Conservation (phyloP, 805 yeast species). For the Spathaspora passalidarum region DNA sequence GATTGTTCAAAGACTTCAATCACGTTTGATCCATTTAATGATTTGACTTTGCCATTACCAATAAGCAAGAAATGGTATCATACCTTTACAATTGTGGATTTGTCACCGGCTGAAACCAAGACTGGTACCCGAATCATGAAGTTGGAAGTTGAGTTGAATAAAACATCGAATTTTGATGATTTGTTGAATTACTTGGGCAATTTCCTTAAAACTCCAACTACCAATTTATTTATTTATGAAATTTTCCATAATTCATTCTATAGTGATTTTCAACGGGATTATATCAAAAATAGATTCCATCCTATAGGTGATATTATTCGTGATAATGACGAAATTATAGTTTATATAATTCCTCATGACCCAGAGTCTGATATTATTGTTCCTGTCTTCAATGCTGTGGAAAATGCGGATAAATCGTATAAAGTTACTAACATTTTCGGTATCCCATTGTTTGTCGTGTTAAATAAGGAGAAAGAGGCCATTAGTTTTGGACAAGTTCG, state of each 20-base stretch:
- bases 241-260: slow-evolving; percentile 67
- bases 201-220: slow-evolving; percentile 32
- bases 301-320: slow-evolving; percentile 68
- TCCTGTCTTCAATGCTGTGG: slow-evolving; percentile 54
- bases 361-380: slow-evolving; percentile 40
- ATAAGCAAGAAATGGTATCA: slow-evolving; percentile 69
- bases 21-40: slow-evolving; percentile 93
- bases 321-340: slow-evolving; percentile 58
- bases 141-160: slow-evolving; percentile 71
- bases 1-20: slow-evolving; percentile 73
- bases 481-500: slow-evolving; percentile 58
- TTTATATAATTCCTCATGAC: slow-evolving; percentile 55
- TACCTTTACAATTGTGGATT: slow-evolving; percentile 60
- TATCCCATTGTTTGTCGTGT: slow-evolving; percentile 68
- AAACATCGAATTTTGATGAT: slow-evolving; percentile 60
- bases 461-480: slow-evolving; percentile 46
- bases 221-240: slow-evolving; percentile 29
- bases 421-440: slow-evolving; percentile 56
- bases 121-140: slow-evolving; percentile 18
- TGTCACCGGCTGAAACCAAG: slow-evolving; percentile 16
- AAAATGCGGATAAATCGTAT: slow-evolving; percentile 34
- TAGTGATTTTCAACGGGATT: slow-evolving; percentile 62
- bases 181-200: slow-evolving; percentile 59
- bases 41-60: slow-evolving; percentile 86
- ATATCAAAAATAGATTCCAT: slow-evolving; percentile 49